phyloP scores from a whole-genome alignment of 2,329 filamentous ascomycete genomes.

The Epichloe typhina region DNA sequence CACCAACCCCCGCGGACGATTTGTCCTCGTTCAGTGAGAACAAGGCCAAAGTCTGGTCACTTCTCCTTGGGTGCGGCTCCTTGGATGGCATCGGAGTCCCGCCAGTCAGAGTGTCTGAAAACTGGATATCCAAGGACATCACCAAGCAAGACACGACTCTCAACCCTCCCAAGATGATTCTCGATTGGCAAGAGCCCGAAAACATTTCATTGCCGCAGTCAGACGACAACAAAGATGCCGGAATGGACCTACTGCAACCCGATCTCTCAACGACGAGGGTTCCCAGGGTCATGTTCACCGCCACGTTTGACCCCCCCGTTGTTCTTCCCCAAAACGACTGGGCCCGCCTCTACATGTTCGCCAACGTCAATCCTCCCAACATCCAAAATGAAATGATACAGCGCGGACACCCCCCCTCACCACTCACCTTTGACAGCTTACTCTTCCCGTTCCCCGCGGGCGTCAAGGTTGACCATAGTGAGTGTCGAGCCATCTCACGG shows the following conservation, averaged over 20 bases:
- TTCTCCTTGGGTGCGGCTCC: constrained; percentile 52
- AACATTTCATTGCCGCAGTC: constrained; percentile 42
- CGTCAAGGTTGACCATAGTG: constrained; percentile 40
- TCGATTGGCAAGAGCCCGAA: constrained; percentile 64
- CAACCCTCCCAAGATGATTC: constrained; percentile 28
- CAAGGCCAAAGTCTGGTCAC: constrained; percentile 45
- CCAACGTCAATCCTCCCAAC: constrained; percentile 31
- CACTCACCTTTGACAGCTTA: constrained; percentile 43
- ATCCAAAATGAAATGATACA: constrained; percentile 21
- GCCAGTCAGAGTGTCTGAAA: constrained; percentile 56
- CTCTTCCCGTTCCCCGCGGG: constrained; percentile 40
- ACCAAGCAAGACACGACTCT: constrained; percentile 39
- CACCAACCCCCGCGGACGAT: constrained; percentile 18
- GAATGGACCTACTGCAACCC: constrained; percentile 40
- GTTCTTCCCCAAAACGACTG: constrained; percentile 53
- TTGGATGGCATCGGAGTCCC: constrained; percentile 33
- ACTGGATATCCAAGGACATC: constrained; percentile 60
- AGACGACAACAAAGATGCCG: constrained; percentile 33
- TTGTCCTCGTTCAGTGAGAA: constrained; percentile 25
- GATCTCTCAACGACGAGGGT: constrained; percentile 35
- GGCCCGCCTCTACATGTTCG: constrained; percentile 45
- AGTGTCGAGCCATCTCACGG: constrained; percentile 41
- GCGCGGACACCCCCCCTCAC: constrained; percentile 9
- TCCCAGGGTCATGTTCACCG: constrained; percentile 62
- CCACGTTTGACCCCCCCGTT: constrained; percentile 57